phyloP scores from a whole-genome alignment of 2,329 filamentous ascomycete species.

The Epichloe glyceriae region DNA sequence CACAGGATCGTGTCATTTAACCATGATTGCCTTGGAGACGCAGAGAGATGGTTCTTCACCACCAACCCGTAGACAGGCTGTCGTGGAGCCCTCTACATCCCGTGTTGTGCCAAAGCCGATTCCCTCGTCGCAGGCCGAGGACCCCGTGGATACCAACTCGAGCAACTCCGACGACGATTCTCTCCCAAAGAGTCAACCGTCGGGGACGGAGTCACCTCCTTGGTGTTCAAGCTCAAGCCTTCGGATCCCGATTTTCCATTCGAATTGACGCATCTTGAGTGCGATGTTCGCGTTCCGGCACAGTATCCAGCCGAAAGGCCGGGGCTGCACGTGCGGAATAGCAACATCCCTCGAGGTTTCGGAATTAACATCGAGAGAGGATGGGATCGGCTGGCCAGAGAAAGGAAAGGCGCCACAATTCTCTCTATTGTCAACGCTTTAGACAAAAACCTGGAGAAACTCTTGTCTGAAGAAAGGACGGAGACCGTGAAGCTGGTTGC shows the following conservation, averaged over 20 bases:
- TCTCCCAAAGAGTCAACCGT: conserved; percentile 31
- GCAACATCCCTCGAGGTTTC: conserved; percentile 57
- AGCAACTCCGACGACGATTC: conserved; percentile 58
- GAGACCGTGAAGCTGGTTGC: conserved; percentile 59
- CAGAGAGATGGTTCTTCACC: conserved; percentile 17
- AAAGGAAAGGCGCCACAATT: conserved; percentile 43
- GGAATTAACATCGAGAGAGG: conserved; percentile 65
- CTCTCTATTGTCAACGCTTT: conserved; percentile 55
- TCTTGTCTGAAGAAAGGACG: conserved; percentile 56
- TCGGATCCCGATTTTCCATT: conserved; percentile 80
- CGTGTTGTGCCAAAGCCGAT: conserved; percentile 52
- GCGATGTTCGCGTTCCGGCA: conserved; percentile 50
- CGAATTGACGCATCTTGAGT: conserved; percentile 56
- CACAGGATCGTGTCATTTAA: neutral
- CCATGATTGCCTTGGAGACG: conserved; percentile 27
- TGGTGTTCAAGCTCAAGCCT: conserved; percentile 54
- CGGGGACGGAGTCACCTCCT: conserved; percentile 36
- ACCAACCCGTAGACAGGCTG: conserved; percentile 30
- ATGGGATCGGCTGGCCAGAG: conserved; percentile 51
- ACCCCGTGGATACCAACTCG: conserved; percentile 64
- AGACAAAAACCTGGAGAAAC: conserved; percentile 57
- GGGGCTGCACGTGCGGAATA: conserved; percentile 50
- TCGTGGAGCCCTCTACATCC: conserved; percentile 28
- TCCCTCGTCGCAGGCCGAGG: conserved; percentile 47
- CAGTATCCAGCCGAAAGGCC: conserved; percentile 48